Conservation (phyloP, 106 monocot species). For the Hemerocallis citrina region DNA sequence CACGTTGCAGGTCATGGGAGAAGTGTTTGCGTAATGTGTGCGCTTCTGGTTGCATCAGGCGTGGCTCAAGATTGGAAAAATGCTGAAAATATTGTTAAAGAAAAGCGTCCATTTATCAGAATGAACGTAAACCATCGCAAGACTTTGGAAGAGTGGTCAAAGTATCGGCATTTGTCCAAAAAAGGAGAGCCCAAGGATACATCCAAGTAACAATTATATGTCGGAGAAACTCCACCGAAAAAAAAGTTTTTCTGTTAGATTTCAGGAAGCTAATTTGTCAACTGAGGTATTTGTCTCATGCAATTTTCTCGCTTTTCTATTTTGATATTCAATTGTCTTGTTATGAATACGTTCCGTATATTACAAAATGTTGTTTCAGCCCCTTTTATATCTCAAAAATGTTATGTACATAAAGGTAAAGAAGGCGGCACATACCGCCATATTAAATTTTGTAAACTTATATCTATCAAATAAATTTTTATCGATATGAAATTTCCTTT, state of each 20-base stretch:
- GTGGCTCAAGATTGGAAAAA: constrained; percentile 68
- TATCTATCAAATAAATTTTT: too few species aligned
- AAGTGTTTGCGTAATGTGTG: constrained; percentile 77
- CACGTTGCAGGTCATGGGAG: constrained; percentile 75
- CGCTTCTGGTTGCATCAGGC: constrained; percentile 56
- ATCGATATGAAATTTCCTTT: too few species aligned
- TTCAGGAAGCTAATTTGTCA: neutral
- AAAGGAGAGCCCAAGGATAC: constrained; percentile 1
- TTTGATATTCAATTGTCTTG: too few species aligned
- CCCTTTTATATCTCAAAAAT: too few species aligned
- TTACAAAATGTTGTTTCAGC: too few species aligned
- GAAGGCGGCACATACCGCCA: too few species aligned
- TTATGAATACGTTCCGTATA: too few species aligned
- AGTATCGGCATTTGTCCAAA: constrained; percentile 21
- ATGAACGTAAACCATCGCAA: constrained; percentile 78
- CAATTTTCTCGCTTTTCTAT: too few species aligned
- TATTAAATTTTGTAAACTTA: too few species aligned
- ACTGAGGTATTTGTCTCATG: too few species aligned
- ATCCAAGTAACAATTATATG: constrained; percentile 5
- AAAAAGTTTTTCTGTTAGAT: neutral
- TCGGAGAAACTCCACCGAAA: constrained; percentile 3
- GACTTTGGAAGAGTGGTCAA: constrained; percentile 77
- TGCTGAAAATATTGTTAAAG: constrained; percentile 60
- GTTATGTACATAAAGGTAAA: too few species aligned
- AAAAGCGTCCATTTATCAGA: constrained; percentile 55